Base-by-base conservation (phyloP, 768 basidiomycete species). In the Hydnum rufescens region DNA sequence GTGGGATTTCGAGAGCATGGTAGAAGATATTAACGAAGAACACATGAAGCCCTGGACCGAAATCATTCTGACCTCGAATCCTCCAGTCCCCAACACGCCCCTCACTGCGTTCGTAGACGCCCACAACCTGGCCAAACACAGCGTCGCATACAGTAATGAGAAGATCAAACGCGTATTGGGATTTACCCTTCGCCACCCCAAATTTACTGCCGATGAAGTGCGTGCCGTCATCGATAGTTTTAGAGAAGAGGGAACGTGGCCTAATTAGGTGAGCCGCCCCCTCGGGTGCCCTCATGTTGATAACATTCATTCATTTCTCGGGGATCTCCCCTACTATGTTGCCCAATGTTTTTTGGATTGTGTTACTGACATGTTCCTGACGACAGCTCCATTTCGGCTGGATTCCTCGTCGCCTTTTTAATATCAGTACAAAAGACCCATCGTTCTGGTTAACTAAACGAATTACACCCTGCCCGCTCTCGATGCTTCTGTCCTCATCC, bases 11-110 rank as follows among this genome's bases (percentile, higher is more conserved):
- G 44, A 56, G 19, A 32, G 54, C 23, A 54, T 56, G 52, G 49
- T 46, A 25, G 79, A 83, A 51, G 82, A 85, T 48, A 82, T 86
- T 60, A 89, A 88, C 60, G 84, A 87, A 60, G 74, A 77, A 47
- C 86, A 90, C 60, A 81, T 86, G 30, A 69, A 74, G 51, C 77
- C 74, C 6, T 90, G 87, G 87, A 82, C 78, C 4, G 72, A 82
- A 62, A 85, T 90, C 80, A 72, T 86, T 58, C 66, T 67, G 22
- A 75, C 66, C 44, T 80, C 85, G 32, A 72, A 75, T 34, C 83
- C 83, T 25, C 80, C 80, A 2, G 70, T 85, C 53, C 68, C 72
- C 8, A 78, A 81, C 54, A 77, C 81, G 0, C 82, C 80, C 1
- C 65, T 88, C 55, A 75, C 70, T 19, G 80, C 84, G 0, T 90